Percentiles rank a stretch among this genome's conserved stretches.
These are phyloP conservation scores for Brassica incana DNA, from an alignment of 345 rosid species.

Conservation along the genomic window DNA sequence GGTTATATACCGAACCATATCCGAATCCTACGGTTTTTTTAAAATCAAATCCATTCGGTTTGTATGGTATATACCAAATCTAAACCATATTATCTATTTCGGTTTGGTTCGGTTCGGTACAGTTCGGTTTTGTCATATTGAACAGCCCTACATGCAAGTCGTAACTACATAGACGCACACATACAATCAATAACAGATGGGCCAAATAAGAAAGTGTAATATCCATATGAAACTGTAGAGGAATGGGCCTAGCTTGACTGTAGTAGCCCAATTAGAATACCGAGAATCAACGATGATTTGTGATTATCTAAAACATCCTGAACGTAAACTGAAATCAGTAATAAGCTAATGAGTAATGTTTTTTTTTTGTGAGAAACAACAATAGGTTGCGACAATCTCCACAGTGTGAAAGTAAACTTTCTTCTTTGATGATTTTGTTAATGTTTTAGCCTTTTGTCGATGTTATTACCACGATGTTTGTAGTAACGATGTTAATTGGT, in stretches of 20 bases:
- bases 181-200: background rate
- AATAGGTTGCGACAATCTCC: background rate
- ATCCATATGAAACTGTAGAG: background rate
- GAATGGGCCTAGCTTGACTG: background rate
- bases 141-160: too few relatives aligned
- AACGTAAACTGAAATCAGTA: background rate
- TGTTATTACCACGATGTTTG: background rate
- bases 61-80: too few relatives aligned
- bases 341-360: background rate
- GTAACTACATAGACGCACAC: too few relatives aligned
- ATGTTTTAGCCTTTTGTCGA: too few relatives aligned
- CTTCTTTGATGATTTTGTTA: too few relatives aligned
- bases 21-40: too few relatives aligned
- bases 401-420: background rate
- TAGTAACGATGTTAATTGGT: constrained; percentile 24
- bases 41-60: too few relatives aligned
- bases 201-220: background rate
- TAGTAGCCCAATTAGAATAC: background rate
- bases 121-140: too few relatives aligned
- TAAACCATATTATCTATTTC: too few relatives aligned
- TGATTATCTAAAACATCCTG: background rate
- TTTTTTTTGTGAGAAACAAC: background rate
- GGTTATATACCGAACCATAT: too few relatives aligned
- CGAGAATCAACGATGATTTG: background rate
- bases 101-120: too few relatives aligned